Evolutionary conservation across 495 filamentous ascomycete genomes (phyloP).

Genomic region (Lindgomyces ingoldianus): DNA sequence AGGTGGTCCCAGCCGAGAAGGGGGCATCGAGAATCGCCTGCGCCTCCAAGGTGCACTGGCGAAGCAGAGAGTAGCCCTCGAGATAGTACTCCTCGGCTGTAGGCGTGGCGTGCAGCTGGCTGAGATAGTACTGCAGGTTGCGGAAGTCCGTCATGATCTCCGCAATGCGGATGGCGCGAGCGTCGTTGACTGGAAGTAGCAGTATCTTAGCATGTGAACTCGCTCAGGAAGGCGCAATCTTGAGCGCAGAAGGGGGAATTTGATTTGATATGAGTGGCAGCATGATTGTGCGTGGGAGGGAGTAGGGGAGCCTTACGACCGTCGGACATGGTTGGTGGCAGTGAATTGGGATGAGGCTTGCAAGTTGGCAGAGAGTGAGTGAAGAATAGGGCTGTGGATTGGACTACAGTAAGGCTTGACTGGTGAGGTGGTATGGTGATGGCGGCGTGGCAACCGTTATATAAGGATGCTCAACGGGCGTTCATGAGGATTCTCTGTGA

Average conservation of each 20-base stretch:
- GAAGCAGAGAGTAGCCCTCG: slow-evolving; percentile 73
- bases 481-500: slow-evolving; percentile 32
- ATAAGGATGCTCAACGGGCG: slow-evolving; percentile 31
- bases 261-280: not conserved
- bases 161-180: slow-evolving; percentile 75
- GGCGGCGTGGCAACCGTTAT: slow-evolving; percentile 33
- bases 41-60: slow-evolving; percentile 73
- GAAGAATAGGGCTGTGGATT: slow-evolving; percentile 13
- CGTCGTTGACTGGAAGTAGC: slow-evolving; percentile 70
- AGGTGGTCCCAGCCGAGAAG: slow-evolving; percentile 56
- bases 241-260: not conserved
- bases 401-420: slow-evolving; percentile 19
- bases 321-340: slow-evolving; percentile 56
- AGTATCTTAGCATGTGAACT: slow-evolving; percentile 6
- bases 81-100: slow-evolving; percentile 70
- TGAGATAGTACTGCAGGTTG: slow-evolving; percentile 77
- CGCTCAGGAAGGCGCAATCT: not conserved
- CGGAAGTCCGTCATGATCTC: slow-evolving; percentile 86
- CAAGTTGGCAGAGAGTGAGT: slow-evolving; percentile 1
- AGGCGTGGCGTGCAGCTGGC: slow-evolving; percentile 63
- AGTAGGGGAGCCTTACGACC: slow-evolving; percentile 54
- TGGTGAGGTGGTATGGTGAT: slow-evolving; percentile 21
- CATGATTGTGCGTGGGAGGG: not conserved
- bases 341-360: slow-evolving; percentile 20
- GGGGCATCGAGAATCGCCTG: slow-evolving; percentile 73